Evolutionary conservation across 1,284 basidiomycete species (phyloP), one percentile per base, ranked within the genome.

Genomic region (Fomes fomentarius): DNA sequence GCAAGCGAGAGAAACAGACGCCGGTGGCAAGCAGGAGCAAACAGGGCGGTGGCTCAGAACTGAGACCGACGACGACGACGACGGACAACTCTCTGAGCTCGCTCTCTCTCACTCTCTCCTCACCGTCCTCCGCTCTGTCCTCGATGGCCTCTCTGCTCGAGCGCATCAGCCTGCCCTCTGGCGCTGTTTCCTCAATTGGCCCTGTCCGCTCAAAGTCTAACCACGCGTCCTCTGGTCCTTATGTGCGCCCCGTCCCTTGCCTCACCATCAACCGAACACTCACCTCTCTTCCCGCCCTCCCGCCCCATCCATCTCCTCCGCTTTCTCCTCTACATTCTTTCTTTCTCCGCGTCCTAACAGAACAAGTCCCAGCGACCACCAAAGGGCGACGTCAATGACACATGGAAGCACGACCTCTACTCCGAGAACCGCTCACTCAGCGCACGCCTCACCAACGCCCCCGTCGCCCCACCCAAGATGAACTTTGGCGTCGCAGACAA

Each of bases 321-420:
- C 33, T 60, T 52, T 43, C 48, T 10, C 5, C 21, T 22, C 10
- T 14, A 14, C 2, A 39, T 15, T 10, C 12, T 24, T 19, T 24
- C 38, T 14, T 12, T 62, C 45, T n/a, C n/a, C n/a, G n/a, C n/a
- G n/a, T n/a, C n/a, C n/a, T n/a, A n/a, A 57, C 70, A 84, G 80
- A 79, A 71, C 65, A 81, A 80, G 55, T 67, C 73, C 50, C 71
- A 71, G 38, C 78, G 81, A 26, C 73, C 76, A 12, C 83, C 85
- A 37, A 88, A 85, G 67, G 86, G 84, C 63, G 81, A 91, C 64
- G 68, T 83, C 44, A 83, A 91, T 58, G 75, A 77, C 12, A 73
- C 76, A 30, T 91, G 89, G 89, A 77, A 85, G 49, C 89, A 91
- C 65, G 89, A 91, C 69, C 71, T 89, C 54, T 91, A 75, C 63